These are phyloP conservation scores for Chaetomium tenue DNA, from an alignment of 495 filamentous ascomycete species.

Conservation along the genomic window DNA sequence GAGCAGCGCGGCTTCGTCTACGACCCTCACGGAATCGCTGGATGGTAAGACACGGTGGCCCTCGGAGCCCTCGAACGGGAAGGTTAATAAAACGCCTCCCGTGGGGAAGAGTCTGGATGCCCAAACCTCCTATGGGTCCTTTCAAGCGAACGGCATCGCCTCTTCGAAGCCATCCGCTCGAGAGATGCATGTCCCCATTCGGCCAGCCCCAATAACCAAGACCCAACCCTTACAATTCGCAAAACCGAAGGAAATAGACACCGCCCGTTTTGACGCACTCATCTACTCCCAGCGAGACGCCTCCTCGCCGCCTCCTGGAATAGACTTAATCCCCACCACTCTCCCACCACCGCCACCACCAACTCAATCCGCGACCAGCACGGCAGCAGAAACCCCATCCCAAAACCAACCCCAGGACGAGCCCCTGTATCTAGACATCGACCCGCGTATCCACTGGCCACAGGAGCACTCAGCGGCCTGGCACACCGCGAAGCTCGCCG, in stretches of 20 bases:
- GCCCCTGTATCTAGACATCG: slow-evolving; percentile 35
- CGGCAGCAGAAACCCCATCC: background rate
- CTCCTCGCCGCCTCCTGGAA: slow-evolving; percentile 15
- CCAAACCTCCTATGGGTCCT: background rate
- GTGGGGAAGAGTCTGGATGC: background rate
- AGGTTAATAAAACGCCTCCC: background rate
- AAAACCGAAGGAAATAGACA: slow-evolving; percentile 15
- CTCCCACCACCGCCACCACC: background rate
- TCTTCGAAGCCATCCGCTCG: background rate
- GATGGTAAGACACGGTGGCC: background rate
- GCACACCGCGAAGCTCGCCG: slow-evolving; percentile 40
- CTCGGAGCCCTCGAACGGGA: slow-evolving; percentile 7
- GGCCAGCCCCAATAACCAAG: background rate
- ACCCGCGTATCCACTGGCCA: slow-evolving; percentile 47
- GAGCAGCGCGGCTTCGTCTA: background rate
- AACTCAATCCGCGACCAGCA: background rate
- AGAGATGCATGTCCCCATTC: background rate
- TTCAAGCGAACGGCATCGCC: slow-evolving; percentile 11
- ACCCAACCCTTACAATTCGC: background rate
- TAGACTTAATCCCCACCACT: background rate
- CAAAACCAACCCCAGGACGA: slow-evolving; percentile 18
- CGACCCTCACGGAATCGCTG: background rate
- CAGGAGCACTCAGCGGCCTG: slow-evolving; percentile 40
- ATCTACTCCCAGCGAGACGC: slow-evolving; percentile 25
- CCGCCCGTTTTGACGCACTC: slow-evolving; percentile 15